Percentiles rank a stretch among this genome's conserved stretches.
Conservation (phyloP, 331 rosid genomes). For the Quercus lobata region DNA sequence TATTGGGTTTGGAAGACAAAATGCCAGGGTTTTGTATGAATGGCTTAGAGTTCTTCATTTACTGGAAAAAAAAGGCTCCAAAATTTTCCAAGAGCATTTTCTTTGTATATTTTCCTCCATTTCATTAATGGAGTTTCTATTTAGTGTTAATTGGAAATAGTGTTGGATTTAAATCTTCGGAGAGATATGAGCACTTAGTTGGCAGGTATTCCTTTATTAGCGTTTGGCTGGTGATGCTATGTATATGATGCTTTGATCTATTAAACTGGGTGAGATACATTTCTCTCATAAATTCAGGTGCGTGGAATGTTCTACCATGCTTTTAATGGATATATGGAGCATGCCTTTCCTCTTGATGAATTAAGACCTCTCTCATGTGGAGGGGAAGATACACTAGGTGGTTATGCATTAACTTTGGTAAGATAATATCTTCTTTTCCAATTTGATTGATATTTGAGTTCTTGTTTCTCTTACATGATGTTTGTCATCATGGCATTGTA, state of each 20-base stretch:
- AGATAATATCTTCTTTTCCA: conserved; percentile 8
- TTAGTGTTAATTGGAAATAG: not conserved
- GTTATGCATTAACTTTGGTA: conserved; percentile 94
- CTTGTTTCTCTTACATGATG: not conserved
- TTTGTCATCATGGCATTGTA: not conserved
- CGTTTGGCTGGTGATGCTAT: not conserved
- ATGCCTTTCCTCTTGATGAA: conserved; percentile 95
- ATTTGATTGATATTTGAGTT: not conserved
- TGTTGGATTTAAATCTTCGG: too few relatives aligned
- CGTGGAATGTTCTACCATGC: conserved; percentile 95
- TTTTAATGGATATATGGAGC: conserved; percentile 86
- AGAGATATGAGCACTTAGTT: not conserved
- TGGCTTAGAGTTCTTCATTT: too few relatives aligned
- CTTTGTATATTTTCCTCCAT: not conserved
- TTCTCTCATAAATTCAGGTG: conserved; percentile 35
- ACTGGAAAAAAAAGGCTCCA: not conserved
- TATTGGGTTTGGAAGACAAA: not conserved
- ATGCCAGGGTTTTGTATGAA: too few relatives aligned
- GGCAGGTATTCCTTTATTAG: not conserved
- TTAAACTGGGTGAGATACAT: not conserved
- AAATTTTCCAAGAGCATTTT: not conserved
- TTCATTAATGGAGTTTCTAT: not conserved
- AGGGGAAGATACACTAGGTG: conserved; percentile 91
- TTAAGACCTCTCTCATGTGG: conserved; percentile 76
- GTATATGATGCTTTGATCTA: not conserved